Evolutionary conservation across 306 rosid species (phyloP).

Genomic region (Myrica gale): DNA sequence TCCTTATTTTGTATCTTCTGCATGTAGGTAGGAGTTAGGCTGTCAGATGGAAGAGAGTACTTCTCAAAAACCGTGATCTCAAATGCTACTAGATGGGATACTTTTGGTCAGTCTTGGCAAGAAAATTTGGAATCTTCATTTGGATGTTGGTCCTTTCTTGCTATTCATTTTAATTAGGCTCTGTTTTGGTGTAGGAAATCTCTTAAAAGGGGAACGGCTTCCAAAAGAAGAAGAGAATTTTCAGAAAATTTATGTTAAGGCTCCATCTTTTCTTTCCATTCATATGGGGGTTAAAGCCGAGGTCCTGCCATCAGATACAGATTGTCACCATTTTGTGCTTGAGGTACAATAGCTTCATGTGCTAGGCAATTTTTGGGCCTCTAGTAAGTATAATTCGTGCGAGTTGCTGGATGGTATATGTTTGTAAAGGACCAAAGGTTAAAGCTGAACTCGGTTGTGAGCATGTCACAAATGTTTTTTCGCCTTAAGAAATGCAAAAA

Average conservation of each 20-base stretch:
- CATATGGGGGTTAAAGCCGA: conserved; percentile 97
- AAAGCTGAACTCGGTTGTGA: no score
- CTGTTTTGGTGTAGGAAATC: conserved; percentile 54
- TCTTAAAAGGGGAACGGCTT: conserved; percentile 58
- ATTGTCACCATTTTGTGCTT: conserved; percentile 93
- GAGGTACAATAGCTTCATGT: conserved; percentile 55
- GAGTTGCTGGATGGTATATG: no score
- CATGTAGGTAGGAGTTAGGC: conserved; percentile 80
- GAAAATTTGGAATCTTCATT: conserved; percentile 8
- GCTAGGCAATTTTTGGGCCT: conserved; percentile 17
- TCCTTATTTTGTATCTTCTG: conserved; percentile 24
- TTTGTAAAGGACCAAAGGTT: no score
- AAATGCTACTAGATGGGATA: conserved; percentile 99
- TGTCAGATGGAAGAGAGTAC: conserved; percentile 74
- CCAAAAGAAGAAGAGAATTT: conserved; percentile 89
- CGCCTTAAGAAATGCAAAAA: neutral
- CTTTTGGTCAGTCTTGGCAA: conserved; percentile 68
- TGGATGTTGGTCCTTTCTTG: conserved; percentile 21
- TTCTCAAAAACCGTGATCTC: conserved; percentile 86
- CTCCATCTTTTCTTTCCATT: conserved; percentile 96
- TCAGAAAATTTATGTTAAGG: conserved; percentile 82
- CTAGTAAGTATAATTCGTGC: conserved; percentile 13
- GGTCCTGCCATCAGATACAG: conserved; percentile 84
- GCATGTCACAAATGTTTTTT: neutral
- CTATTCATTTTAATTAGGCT: conserved; percentile 20